phyloP scores from a whole-genome alignment of 345 rosid species.

The Gossypium raimondii region DNA sequence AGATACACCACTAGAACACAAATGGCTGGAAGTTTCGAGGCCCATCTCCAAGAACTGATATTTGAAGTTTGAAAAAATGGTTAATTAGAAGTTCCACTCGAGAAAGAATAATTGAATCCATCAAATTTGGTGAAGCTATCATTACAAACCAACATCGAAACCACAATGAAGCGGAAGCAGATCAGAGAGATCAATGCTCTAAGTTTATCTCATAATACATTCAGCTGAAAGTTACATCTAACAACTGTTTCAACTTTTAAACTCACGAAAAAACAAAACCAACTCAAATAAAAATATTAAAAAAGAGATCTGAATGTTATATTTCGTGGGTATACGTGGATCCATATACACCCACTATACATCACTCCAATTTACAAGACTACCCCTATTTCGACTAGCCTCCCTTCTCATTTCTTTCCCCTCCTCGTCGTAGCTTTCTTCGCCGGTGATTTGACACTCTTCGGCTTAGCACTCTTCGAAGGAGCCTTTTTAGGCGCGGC shows the following conservation, averaged over 20 bases:
- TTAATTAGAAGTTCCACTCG: too few relatives aligned
- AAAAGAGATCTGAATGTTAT: constrained; percentile 5
- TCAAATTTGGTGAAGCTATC: too few relatives aligned
- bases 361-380: constrained; percentile 10
- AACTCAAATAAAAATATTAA: background rate
- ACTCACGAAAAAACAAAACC: background rate
- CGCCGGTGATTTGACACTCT: constrained; percentile 54
- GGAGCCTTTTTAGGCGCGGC: constrained; percentile 36
- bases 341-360: background rate
- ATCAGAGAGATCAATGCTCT: background rate
- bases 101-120: too few relatives aligned
- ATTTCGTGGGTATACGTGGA: background rate
- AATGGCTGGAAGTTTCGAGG: too few relatives aligned
- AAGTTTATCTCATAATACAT: background rate
- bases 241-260: background rate
- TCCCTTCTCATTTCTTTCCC: constrained; percentile 29
- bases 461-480: constrained; percentile 46
- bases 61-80: too few relatives aligned
- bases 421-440: constrained; percentile 43
- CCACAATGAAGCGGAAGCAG: too few relatives aligned
- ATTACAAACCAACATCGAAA: too few relatives aligned
- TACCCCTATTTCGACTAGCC: background rate
- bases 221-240: background rate
- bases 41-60: too few relatives aligned
- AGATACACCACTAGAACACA: too few relatives aligned